Evolutionary conservation across 495 filamentous ascomycete genomes (phyloP), one percentile per base, ranked within the genome.

Genomic region (Chaetomidium leptoderma): DNA sequence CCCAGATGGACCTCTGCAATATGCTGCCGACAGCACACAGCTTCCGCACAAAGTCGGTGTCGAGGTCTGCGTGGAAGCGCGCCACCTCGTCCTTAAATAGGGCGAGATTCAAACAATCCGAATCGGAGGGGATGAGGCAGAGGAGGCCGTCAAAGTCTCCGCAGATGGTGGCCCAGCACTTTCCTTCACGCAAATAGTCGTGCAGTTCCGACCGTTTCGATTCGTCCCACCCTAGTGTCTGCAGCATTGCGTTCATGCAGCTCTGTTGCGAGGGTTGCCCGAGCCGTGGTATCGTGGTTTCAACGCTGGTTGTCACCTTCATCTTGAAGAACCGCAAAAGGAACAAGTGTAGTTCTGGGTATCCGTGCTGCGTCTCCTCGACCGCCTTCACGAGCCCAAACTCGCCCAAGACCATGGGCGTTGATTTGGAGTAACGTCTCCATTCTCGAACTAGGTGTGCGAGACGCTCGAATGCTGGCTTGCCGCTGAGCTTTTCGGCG

Each of bases 141-240:
- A 70, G 51, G 6, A 70, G 55, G 26, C 66, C 68, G 19, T 64
- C 58, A 19, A 52, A 58, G 16, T 46, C 16, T 10, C 61, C 56
- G 35, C 64, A 69, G 10, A 70, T 57, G 1, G 66, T 61, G 9
- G 36, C 61, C 68, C 68, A 70, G 51, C 68, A 70, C 33, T 63
- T 69, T 2, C 68, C 68, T 40, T 70, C 68, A 16, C 66, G 68
- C 11, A 70, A 30, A 37, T 59, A 64, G 23, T 67, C 64, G 26
- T 69, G 44, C 7, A 70, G 61, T 24, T 51, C 51, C 42, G 49
- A 13, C 33, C 60, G 59, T 9, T 59, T 24, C 6, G 44, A 32
- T 10, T 61, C 57, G 17, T 42, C 46, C 68, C 68, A 69, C n/a
- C 46, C 51, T 7, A 70, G 58, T 27, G 52, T 53, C 4, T 30